phyloP scores from a whole-genome alignment of 345 rosid genomes.

The Salix purpurea region DNA sequence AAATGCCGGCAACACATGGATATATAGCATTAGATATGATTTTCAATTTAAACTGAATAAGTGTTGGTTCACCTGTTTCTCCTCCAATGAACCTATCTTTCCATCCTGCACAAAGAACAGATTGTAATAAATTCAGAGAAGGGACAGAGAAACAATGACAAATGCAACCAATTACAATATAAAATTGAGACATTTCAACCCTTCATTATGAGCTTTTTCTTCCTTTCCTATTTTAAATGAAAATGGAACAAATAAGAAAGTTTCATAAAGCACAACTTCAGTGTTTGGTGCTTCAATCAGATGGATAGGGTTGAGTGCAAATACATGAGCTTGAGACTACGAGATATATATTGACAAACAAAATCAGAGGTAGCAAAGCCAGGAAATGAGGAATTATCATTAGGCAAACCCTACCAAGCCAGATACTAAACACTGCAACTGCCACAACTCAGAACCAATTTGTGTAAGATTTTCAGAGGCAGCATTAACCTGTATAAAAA shows the following conservation, averaged over 20 bases:
- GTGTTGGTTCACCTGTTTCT: slow-evolving; percentile 63
- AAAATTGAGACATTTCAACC: background rate
- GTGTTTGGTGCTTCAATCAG: background rate
- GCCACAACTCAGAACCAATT: slow-evolving; percentile 56
- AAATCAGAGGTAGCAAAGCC: background rate
- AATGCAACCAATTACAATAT: background rate
- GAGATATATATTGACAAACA: background rate
- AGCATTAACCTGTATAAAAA: slow-evolving; percentile 54
- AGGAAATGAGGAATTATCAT: background rate
- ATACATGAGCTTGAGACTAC: background rate
- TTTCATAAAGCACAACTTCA: background rate
- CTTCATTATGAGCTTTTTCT: background rate
- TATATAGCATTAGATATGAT: background rate
- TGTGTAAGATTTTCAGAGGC: slow-evolving; percentile 54
- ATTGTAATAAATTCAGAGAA: background rate
- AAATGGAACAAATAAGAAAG: background rate
- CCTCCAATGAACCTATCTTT: slow-evolving; percentile 61
- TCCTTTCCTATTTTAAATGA: background rate
- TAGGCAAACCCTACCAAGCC: slow-evolving; percentile 57
- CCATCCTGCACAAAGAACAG: slow-evolving; percentile 59
- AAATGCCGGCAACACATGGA: background rate
- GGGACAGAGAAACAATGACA: background rate
- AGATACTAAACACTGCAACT: slow-evolving; percentile 55
- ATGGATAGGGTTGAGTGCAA: background rate
- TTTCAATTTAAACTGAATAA: background rate